Evolutionary conservation across 768 basidiomycete species (phyloP), one percentile per base, ranked within the genome.

Genomic region (Mycena alexandri): DNA sequence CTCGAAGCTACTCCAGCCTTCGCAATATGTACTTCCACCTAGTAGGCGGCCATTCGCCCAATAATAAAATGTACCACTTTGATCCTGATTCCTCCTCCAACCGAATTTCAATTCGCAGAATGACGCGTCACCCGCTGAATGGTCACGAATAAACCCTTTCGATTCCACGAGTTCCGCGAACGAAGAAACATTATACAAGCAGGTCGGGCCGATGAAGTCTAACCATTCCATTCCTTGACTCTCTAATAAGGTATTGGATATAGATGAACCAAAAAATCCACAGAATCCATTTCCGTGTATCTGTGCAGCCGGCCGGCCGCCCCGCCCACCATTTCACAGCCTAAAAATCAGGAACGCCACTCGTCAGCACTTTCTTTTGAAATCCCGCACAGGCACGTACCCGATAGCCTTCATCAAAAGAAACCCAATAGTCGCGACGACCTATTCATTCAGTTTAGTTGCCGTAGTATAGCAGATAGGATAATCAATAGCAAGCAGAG

Each of bases 361-460:
- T 6, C 29, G 48, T 61, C n/a, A 42, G 38, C 14, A 42, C 9
- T 29, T 29, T 29, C 2, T 7, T 10, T 14, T 4, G 8, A 11
- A 48, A 63, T 34, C 12, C 56, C 48, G 33, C 24, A 38, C 7
- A 53, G 34, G 22, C 33, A 50, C 90, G 69, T 76, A 93, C 93
- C 89, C 90, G 69, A 92, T 85, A 41, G 83, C 78, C 70, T 81
- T 84, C 91, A 93, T 94, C 61, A 96, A 81, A 22, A 89, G 75
- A 79, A 90, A 96, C 1, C 95, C 95, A 48, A 96, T 82, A 0
- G 93, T 94, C n/a, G 92, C 84, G 48, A 96, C 92, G 53, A 95
- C 90, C 93, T 95, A 69, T 21, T 42, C 25, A 53, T 47, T 29
- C 38, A 41, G 59, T 50, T 22, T 14, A 24, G 67, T 24, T 25